phyloP scores from a whole-genome alignment of 2,329 filamentous ascomycete genomes.

The Rasamsonia emersonii region DNA sequence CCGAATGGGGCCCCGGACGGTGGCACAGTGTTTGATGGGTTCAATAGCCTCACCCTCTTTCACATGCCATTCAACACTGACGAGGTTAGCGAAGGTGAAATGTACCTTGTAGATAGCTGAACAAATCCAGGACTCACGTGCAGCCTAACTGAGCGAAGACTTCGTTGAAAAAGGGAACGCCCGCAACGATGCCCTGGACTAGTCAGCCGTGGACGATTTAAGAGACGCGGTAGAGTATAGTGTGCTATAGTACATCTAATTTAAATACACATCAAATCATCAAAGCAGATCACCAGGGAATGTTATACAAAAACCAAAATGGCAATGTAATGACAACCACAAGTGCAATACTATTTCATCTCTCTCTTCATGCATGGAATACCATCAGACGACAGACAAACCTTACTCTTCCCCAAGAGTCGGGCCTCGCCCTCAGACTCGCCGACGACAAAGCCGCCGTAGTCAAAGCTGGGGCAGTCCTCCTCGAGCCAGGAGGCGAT shows the following conservation, averaged over 20 bases:
- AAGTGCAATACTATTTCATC: no score
- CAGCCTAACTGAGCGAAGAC: slow-evolving; percentile 86
- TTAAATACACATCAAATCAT: neutral
- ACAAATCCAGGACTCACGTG: slow-evolving; percentile 41
- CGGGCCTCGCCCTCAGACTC: slow-evolving; percentile 35
- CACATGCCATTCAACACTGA: slow-evolving; percentile 74
- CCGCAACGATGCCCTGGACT: slow-evolving; percentile 67
- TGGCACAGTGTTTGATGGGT: slow-evolving; percentile 61
- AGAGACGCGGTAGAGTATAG: no score
- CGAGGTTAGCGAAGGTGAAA: slow-evolving; percentile 1
- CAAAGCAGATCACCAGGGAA: no score
- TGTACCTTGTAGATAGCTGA: neutral
- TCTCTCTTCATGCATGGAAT: neutral
- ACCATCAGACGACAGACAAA: slow-evolving; percentile 19
- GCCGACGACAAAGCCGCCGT: slow-evolving; percentile 93
- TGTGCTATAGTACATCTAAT: neutral
- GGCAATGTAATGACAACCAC: no score
- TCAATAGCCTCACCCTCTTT: slow-evolving; percentile 64
- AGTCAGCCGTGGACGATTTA: no score
- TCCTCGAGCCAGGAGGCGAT: slow-evolving; percentile 85
- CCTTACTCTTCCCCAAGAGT: slow-evolving; percentile 50
- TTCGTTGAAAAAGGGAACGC: slow-evolving; percentile 90
- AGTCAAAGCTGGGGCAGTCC: slow-evolving; percentile 94
- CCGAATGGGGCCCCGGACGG: slow-evolving; percentile 74
- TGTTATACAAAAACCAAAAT: no score